Evolutionary conservation across 2,329 filamentous ascomycete species (phyloP).

Genomic region (Alternaria ventricosa): DNA sequence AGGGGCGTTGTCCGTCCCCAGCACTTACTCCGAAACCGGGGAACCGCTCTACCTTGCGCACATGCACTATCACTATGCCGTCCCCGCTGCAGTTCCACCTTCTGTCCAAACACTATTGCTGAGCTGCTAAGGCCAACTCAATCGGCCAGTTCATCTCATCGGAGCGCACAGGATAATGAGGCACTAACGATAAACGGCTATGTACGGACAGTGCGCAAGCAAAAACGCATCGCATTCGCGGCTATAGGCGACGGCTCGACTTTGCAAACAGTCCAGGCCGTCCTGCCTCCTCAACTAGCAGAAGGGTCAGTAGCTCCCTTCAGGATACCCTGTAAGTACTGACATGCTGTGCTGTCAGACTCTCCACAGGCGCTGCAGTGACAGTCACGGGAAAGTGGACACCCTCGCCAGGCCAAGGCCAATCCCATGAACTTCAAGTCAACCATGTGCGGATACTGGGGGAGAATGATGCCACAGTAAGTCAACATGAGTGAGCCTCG

Average conservation of each 20-base stretch:
- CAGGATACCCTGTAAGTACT: slow-evolving; percentile 12
- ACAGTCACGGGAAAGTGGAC: slow-evolving; percentile 79
- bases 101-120: slow-evolving; percentile 42
- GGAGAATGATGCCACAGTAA: slow-evolving; percentile 77
- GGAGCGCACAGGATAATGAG: slow-evolving; percentile 50
- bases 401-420: slow-evolving; percentile 70
- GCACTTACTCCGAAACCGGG: slow-evolving; percentile 21
- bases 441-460: slow-evolving; percentile 73
- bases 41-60: slow-evolving; percentile 21
- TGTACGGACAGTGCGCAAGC: slow-evolving; percentile 82
- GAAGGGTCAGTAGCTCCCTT: slow-evolving; percentile 66
- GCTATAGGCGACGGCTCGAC: slow-evolving; percentile 88
- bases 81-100: slow-evolving; percentile 40
- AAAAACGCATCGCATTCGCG: slow-evolving; percentile 84
- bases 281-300: slow-evolving; percentile 74
- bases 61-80: slow-evolving; percentile 24
- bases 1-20: slow-evolving; percentile 30
- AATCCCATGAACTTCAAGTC: slow-evolving; percentile 83
- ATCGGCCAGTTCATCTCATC: slow-evolving; percentile 50
- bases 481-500: slow-evolving; percentile 38
- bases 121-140: slow-evolving; percentile 63
- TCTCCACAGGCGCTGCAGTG: slow-evolving; percentile 83
- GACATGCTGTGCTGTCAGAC: slow-evolving; percentile 56
- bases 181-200: slow-evolving; percentile 70
- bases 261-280: slow-evolving; percentile 77